phyloP scores from a whole-genome alignment of 192 early-diverging fungal genomes.

The Coemansia sp. region DNA sequence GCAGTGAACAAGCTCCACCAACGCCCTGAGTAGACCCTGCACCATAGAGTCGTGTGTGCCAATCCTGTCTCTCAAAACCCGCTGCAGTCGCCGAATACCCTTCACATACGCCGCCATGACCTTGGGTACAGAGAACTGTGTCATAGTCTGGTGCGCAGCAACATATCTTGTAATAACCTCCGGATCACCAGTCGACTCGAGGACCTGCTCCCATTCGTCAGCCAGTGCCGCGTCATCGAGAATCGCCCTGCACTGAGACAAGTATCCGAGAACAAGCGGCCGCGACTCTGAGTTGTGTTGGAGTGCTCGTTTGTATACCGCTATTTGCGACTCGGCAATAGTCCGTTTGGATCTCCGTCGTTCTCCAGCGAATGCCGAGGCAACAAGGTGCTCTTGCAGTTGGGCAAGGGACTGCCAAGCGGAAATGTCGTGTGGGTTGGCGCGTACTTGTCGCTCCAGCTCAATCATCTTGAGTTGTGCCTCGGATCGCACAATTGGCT shows the following conservation, averaged over 20 bases:
- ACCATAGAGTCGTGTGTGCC: background rate
- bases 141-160: slow-evolving; percentile 16
- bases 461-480: background rate
- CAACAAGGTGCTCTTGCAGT: slow-evolving; percentile 16
- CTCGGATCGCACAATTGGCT: slow-evolving; percentile 1
- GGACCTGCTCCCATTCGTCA: slow-evolving; percentile 17
- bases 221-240: slow-evolving; percentile 15
- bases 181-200: slow-evolving; percentile 6
- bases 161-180: slow-evolving; percentile 13
- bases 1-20: slow-evolving; percentile 24
- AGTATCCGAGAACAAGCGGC: slow-evolving; percentile 22
- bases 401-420: slow-evolving; percentile 25
- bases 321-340: slow-evolving; percentile 24
- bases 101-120: slow-evolving; percentile 17
- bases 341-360: slow-evolving; percentile 10
- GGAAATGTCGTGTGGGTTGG: slow-evolving; percentile 17
- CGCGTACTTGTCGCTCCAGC: slow-evolving; percentile 10
- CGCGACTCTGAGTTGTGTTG: slow-evolving; percentile 12
- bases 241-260: slow-evolving; percentile 16
- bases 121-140: slow-evolving; percentile 16
- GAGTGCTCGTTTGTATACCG: slow-evolving; percentile 19
- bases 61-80: slow-evolving; percentile 3
- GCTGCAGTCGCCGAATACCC: slow-evolving; percentile 6
- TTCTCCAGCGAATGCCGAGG: slow-evolving; percentile 6
- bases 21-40: background rate